A percentile compares a stretch with the other conserved stretches of the same genome.
Conservation (phyloP, 306 rosid species). For the Castanopsis chinensis region DNA sequence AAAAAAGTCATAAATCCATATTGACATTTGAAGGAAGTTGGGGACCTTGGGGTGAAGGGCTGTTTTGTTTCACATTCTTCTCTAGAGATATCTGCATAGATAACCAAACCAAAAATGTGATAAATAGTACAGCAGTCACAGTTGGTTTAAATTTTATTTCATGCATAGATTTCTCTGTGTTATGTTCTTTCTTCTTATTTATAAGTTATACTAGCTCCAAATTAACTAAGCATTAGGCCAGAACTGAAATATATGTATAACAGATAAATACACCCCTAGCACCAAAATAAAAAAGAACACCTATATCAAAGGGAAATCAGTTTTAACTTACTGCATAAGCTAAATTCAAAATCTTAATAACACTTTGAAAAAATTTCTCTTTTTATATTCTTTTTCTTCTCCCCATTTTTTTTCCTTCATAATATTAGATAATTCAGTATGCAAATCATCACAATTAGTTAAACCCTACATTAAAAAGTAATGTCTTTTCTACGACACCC, state of each 20-base stretch:
- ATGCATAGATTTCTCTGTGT: not conserved
- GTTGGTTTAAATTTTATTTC: not conserved
- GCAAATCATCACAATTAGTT: not conserved
- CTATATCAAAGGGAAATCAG: not conserved
- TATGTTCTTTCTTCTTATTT: not conserved
- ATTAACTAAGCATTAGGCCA: not conserved
- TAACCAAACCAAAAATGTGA: conserved; percentile 17
- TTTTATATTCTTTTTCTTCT: too few relatives aligned
- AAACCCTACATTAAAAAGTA: not conserved
- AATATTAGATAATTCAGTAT: not conserved
- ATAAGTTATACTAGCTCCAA: not conserved
- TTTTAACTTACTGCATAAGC: not conserved
- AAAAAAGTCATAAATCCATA: conserved; percentile 35
- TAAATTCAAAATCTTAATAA: not conserved
- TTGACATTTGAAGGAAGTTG: conserved; percentile 30
- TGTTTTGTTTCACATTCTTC: conserved; percentile 47
- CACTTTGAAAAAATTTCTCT: not conserved
- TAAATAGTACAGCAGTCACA: conserved; percentile 4
- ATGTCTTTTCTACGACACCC: not conserved
- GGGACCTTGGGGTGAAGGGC: conserved; percentile 23
- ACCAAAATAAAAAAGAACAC: not conserved
- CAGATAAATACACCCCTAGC: not conserved
- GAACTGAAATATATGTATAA: not conserved
- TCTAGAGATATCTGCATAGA: conserved; percentile 70
- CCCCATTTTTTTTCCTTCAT: not conserved